Evolutionary conservation across 495 filamentous ascomycete genomes (phyloP).

Genomic region (Podospora australis): DNA sequence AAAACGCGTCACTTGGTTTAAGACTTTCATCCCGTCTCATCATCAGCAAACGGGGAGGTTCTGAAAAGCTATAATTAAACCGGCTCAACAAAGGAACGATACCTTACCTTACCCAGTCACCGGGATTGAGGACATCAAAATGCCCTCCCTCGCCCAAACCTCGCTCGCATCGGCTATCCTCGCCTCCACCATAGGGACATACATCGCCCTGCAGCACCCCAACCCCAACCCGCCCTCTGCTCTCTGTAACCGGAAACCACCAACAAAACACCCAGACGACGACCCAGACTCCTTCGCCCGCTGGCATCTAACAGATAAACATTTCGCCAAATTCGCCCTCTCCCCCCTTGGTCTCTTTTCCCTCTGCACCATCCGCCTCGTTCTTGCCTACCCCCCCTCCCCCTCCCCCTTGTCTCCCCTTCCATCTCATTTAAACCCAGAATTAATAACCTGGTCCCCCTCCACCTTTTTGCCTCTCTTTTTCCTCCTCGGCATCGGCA

Average conservation of each 20-base stretch:
- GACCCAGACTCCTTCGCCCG: constrained; percentile 14
- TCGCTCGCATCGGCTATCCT: constrained; percentile 11
- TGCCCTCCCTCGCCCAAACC: constrained; percentile 8
- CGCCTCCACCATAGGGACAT: constrained; percentile 11
- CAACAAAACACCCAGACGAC: constrained; percentile 4
- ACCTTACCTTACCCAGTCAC: too few species aligned
- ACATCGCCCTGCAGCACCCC: constrained; percentile 15
- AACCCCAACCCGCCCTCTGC: constrained; percentile 3
- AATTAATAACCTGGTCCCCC: constrained; percentile 27
- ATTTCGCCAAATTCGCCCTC: neutral
- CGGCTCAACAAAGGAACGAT: too few species aligned
- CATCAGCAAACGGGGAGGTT: too few species aligned
- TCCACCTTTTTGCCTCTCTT: constrained; percentile 18
- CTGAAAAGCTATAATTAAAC: too few species aligned
- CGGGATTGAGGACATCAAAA: too few species aligned
- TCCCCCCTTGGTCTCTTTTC: constrained; percentile 12
- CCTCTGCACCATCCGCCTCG: constrained; percentile 9
- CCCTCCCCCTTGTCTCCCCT: constrained; percentile 17
- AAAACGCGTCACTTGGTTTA: too few species aligned
- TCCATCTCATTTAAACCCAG: constrained; percentile 21
- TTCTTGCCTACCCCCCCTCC: constrained; percentile 25
- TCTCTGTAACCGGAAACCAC: too few species aligned
- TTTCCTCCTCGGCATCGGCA: constrained; percentile 26
- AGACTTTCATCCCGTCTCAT: too few species aligned
- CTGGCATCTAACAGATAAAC: constrained; percentile 11